Evolutionary conservation across 169 alveolate species (phyloP).

Genomic region (Perkinsus olseni): DNA sequence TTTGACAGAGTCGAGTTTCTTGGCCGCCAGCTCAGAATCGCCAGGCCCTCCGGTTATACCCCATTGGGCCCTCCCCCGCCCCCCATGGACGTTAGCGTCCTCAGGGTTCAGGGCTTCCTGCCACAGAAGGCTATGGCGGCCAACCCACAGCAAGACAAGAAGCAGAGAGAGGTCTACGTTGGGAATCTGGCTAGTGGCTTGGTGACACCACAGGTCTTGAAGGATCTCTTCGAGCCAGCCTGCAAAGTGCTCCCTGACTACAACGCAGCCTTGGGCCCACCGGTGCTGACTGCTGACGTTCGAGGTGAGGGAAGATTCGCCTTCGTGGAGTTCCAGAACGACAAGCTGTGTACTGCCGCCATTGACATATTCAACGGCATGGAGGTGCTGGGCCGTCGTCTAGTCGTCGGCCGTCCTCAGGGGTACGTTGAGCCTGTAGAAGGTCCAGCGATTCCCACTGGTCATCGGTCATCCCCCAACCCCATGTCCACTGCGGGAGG

Average conservation of each 20-base stretch:
- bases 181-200: not conserved
- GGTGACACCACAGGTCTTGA: not conserved
- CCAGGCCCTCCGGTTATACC: not conserved
- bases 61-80: not conserved
- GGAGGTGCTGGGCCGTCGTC: not conserved
- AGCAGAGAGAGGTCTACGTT: not conserved
- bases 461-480: too few species aligned
- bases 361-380: not conserved
- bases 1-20: not conserved
- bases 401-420: not conserved
- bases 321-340: not conserved
- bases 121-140: not conserved
- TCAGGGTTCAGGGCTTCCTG: not conserved
- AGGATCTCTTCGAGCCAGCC: not conserved
- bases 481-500: not conserved
- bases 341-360: not conserved
- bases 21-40: not conserved
- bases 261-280: not conserved
- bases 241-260: not conserved
- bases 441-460: not conserved
- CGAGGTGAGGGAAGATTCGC: not conserved
- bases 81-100: not conserved
- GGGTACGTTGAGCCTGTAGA: not conserved
- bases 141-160: not conserved
- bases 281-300: not conserved